These are phyloP conservation scores for Mucor circinelloides DNA, from an alignment of 371 early-diverging fungal species.

Conservation along the genomic window DNA sequence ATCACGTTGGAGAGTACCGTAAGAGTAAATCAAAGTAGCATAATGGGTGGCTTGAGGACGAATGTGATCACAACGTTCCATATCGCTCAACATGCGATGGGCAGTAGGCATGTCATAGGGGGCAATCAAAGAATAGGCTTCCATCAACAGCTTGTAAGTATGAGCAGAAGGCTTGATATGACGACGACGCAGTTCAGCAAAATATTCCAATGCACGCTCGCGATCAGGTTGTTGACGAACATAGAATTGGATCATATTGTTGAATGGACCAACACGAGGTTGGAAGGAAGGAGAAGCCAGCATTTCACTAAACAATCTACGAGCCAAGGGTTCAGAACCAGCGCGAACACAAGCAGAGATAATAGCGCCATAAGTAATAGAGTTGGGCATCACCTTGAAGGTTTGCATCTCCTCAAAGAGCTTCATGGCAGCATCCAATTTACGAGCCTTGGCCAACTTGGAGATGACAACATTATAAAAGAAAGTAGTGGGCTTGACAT, in stretches of 20 bases:
- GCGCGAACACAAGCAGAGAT: conserved; percentile 68
- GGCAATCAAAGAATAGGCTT: conserved; percentile 59
- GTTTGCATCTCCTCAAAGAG: conserved; percentile 66
- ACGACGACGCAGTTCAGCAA: conserved; percentile 51
- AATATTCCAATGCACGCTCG: conserved; percentile 55
- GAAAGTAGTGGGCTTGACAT: conserved; percentile 63
- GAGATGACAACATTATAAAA: conserved; percentile 70
- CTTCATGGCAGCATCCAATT: conserved; percentile 55
- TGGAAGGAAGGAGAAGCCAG: conserved; percentile 52
- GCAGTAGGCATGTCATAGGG: conserved; percentile 69
- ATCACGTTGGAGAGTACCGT: conserved; percentile 61
- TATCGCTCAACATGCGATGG: conserved; percentile 52
- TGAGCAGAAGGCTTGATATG: conserved; percentile 62
- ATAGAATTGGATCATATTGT: conserved; percentile 71
- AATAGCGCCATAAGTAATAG: conserved; percentile 65
- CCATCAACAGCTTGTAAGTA: conserved; percentile 65
- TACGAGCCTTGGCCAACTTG: conserved; percentile 67
- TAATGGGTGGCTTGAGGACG: conserved; percentile 61
- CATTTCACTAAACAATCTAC: conserved; percentile 58
- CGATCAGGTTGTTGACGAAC: conserved; percentile 64
- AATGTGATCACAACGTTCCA: conserved; percentile 49
- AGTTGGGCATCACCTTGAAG: conserved; percentile 53
- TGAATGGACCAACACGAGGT: conserved; percentile 61
- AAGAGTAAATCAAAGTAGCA: conserved; percentile 63
- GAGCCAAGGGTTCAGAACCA: conserved; percentile 56